A percentile compares a stretch with the other conserved stretches of the same genome.
Evolutionary conservation across 1,284 basidiomycete genomes (phyloP).

Genomic region (Apiotrichum brassicae): DNA sequence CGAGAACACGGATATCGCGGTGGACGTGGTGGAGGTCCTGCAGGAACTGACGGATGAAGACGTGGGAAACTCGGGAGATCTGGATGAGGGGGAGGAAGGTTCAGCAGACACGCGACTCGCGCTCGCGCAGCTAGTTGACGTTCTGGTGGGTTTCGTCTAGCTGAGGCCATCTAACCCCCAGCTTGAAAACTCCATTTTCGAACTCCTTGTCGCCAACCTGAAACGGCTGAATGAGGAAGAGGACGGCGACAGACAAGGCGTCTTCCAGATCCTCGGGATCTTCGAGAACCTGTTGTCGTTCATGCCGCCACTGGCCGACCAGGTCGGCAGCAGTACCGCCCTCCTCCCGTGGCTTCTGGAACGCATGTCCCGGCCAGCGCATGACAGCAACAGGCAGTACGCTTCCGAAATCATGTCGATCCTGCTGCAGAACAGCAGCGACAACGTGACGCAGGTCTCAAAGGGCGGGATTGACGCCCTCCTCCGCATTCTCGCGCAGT

Average conservation of each 20-base stretch:
- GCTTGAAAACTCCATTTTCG: slow-evolving; percentile 74
- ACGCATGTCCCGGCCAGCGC: slow-evolving; percentile 63
- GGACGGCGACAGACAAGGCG: slow-evolving; percentile 79
- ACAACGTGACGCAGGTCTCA: slow-evolving; percentile 60
- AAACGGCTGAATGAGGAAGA: slow-evolving; percentile 65
- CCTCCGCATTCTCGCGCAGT: slow-evolving; percentile 79
- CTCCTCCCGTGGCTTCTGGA: slow-evolving; percentile 73
- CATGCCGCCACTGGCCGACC: slow-evolving; percentile 64
- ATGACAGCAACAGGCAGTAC: slow-evolving; percentile 81
- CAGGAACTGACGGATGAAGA: slow-evolving; percentile 94
- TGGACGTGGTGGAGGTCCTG: slow-evolving; percentile 82
- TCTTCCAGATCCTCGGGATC: slow-evolving; percentile 86
- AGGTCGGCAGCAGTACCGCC: slow-evolving; percentile 65
- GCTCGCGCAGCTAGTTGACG: slow-evolving; percentile 65
- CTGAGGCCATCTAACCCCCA: slow-evolving; percentile 44
- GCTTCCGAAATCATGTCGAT: slow-evolving; percentile 85
- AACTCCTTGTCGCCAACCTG: slow-evolving; percentile 85
- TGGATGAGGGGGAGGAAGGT: slow-evolving; percentile 49
- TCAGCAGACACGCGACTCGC: slow-evolving; percentile 42
- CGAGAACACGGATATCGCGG: slow-evolving; percentile 88
- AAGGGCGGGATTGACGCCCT: slow-evolving; percentile 71
- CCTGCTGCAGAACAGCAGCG: slow-evolving; percentile 65
- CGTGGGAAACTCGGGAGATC: slow-evolving; percentile 68
- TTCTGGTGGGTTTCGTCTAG: slow-evolving; percentile 55
- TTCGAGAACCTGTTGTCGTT: slow-evolving; percentile 90